A percentile compares a stretch with the other conserved stretches of the same genome.
phyloP scores from a whole-genome alignment of 2,329 filamentous ascomycete genomes.

The Penicillium glabrum region DNA sequence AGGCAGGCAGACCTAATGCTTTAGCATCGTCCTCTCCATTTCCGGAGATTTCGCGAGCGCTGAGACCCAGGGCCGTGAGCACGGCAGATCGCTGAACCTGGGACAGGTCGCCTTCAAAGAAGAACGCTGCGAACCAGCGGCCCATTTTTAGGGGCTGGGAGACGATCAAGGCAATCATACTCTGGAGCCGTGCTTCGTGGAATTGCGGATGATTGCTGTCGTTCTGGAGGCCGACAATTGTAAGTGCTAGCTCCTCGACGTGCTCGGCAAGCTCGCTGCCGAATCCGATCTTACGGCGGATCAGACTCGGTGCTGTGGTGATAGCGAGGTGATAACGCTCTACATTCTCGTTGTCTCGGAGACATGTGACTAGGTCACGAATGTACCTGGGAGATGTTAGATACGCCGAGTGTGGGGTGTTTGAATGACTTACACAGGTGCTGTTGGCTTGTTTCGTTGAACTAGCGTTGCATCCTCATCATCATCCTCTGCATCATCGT shows the following conservation, averaged over 20 bases:
- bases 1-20: constrained; percentile 29
- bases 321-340: constrained; percentile 82
- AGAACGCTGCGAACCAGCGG: constrained; percentile 78
- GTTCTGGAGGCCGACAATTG: constrained; percentile 79
- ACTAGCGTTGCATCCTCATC: constrained; percentile 90
- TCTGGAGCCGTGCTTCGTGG: constrained; percentile 70
- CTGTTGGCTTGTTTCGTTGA: constrained; percentile 74
- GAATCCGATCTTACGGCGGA: constrained; percentile 83
- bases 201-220: constrained; percentile 81
- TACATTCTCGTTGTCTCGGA: constrained; percentile 79
- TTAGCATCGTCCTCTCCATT: constrained; percentile 59
- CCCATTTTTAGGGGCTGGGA: constrained; percentile 76
- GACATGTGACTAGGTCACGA: constrained; percentile 74
- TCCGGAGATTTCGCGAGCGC: constrained; percentile 81
- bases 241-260: constrained; percentile 72
- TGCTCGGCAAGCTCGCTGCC: constrained; percentile 87
- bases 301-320: constrained; percentile 72
- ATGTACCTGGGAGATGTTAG: constrained; percentile 60
- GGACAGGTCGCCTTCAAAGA: constrained; percentile 91
- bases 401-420: neutral
- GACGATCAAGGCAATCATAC: constrained; percentile 77
- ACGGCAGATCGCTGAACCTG: constrained; percentile 79
- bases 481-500: constrained; percentile 85
- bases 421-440: constrained; percentile 64
- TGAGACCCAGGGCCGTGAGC: constrained; percentile 77